Conservation (phyloP, 164 flowering plant species). For the Vitis vinifera region DNA sequence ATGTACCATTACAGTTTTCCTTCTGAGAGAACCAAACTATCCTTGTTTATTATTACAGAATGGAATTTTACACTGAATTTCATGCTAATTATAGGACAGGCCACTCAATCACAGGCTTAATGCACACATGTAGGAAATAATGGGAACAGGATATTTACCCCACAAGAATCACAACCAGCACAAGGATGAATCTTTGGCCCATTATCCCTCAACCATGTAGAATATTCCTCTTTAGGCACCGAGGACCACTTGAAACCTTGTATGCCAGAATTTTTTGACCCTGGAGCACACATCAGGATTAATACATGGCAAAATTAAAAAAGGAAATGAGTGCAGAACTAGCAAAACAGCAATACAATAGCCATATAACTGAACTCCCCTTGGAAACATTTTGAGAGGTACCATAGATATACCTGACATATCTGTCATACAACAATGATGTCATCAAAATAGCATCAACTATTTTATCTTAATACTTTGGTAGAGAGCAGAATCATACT, state of each 20-base stretch:
- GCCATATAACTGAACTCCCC: background rate
- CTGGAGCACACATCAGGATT: slow-evolving; percentile 26
- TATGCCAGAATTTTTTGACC: slow-evolving; percentile 28
- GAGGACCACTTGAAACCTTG: slow-evolving; percentile 8
- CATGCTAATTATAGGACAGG: background rate
- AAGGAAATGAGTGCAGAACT: background rate
- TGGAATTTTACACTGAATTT: background rate
- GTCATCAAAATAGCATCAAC: background rate
- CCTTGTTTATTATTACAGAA: background rate
- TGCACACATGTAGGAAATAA: background rate
- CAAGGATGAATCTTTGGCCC: slow-evolving; percentile 41
- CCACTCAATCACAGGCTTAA: background rate
- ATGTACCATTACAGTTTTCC: background rate
- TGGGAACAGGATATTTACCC: slow-evolving; percentile 46
- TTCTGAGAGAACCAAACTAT: background rate
- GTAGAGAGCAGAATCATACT: too few relatives aligned
- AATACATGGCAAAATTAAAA: background rate
- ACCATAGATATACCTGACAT: background rate
- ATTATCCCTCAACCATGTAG: slow-evolving; percentile 24
- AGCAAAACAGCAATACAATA: background rate
- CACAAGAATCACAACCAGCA: slow-evolving; percentile 86
- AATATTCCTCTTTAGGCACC: slow-evolving; percentile 13
- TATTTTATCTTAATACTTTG: background rate
- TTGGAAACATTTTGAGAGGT: background rate
- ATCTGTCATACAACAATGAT: background rate